Evolutionary conservation across 129 eudicot genomes (phyloP), one percentile per base, ranked within the genome.

Genomic region (Oenanthe sinensis): DNA sequence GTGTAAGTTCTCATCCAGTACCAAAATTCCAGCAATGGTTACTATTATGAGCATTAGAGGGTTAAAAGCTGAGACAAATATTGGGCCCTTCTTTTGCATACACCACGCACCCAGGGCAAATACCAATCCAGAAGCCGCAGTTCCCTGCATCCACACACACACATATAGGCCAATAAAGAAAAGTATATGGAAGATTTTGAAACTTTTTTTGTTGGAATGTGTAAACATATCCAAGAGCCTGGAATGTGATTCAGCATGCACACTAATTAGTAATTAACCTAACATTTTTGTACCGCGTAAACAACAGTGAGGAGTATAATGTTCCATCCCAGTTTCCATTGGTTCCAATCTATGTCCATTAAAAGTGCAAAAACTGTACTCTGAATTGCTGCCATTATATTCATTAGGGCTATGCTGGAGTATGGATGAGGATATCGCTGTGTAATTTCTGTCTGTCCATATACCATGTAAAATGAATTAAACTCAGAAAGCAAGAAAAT

Each of bases 31-130:
- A 13, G 80, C 83, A 39, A 92, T 65, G 7, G 88, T 87, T 8
- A 88, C 95, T 13, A 88, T 75, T 0, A 89, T 76, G 14, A 85
- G 89, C 81, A 83, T n/a, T 30, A 91, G 71, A 2, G 93, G 97
- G 77, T 77, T 87, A 45, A 91, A 91, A 36, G 73, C 49, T 4
- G 97, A 82, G 7, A 80, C 90, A 5, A 89, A 89, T 43, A 91
- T 54, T 19, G 94, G 92, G 0, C 97, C 97, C 60, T 82, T 84
- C 77, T 84, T 55, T 20, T 78, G 84, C 19, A 86, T 72, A 47
- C 85, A 84, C 83, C 81, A 79, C 46, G 84, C 81, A 8, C 74
- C 6, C 33, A 86, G 75, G 0, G 80, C 63, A 46, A 82, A 33
- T 76, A 65, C 72, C 55, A 82, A 16, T n/a, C 88, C 82, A 3